Evolutionary conservation across 169 alveolate species (phyloP), one percentile per base, ranked within the genome.

Genomic region (Neospora caninum): DNA sequence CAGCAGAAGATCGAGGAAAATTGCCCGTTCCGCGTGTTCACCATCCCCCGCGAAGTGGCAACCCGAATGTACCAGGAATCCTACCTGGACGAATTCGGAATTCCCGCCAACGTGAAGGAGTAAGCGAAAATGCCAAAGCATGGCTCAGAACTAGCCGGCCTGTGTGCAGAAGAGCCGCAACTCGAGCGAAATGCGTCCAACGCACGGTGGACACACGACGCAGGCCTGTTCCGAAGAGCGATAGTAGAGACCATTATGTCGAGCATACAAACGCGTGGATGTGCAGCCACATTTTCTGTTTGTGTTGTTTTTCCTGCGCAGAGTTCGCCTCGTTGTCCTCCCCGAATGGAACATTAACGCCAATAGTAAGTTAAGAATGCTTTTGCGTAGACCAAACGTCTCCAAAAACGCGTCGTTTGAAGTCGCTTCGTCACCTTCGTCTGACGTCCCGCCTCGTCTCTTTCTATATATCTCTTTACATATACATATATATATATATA

Each of bases 61-160:
- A 86, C 64, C 45, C 64, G 88, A 20, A 31, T 54, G 36, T 89
- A 89, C 73, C 25, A 67, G 34, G 93, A 89, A 27, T 42, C 88
- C 13, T 73, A 73, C 38, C 73, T 73, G 31, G 93, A 89, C 41
- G 70, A 89, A 7, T 89, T 89, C 58, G 88, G 88, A 10, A 78
- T 89, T n/a, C 93, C 93, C 22, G 43, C 86, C 49, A 25, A 27
- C n/a, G 88, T 89, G 42, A 41, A 89, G 58, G 49, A 64, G 93
- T 89, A 54, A 25, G 93, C 36, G 22, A 34, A 42, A 45, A 25
- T 36, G 22, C 2, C 67, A 13, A 36, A 67, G 22, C 45, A 69
- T 49, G 4, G 58, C 4, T 49, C 58, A 49, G 58, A 13, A 49
- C 13, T 49, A 13, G 58, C 58, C 58, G 58, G 58, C 4, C 4